Evolutionary conservation across 2,329 filamentous ascomycete species (phyloP), one percentile per base, ranked within the genome.

Genomic region (Trichoderma koningiopsis): DNA sequence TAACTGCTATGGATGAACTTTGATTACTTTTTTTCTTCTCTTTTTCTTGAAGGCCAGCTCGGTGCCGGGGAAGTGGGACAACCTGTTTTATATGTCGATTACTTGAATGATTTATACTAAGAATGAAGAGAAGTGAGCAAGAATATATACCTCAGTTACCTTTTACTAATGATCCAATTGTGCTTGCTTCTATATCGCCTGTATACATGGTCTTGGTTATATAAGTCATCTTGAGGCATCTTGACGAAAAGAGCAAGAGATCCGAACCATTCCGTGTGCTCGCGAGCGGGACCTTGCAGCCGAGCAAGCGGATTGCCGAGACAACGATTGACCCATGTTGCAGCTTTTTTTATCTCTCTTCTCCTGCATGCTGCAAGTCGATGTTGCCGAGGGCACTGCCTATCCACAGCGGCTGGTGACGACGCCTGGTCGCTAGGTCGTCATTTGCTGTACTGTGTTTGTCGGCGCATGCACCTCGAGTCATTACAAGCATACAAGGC

Each of bases 81-180:
- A 40, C 55, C 22, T 49, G 63, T 27, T 66, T 56, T 66, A 57
- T 57, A 65, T 59, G 55, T 52, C 52, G 55, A 66, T 58, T 59
- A 58, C 55, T 35, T 52, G 63, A 58, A 66, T 66, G 63, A 66
- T 66, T 63, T 59, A 49, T 66, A 58, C 29, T 59, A 24, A 66
- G 63, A 49, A 66, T 66, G 63, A 66, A 33, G 63, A 66, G 63
- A 66, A 52, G 35, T 66, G 55, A 59, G n/a, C 40, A 33, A 59
- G 33, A 66, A 24, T n/a, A 49, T 58, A 57, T 52, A 57, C 13
- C n/a, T 31, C 37, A 57, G 16, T 33, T 57, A 19, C 19, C 16
- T 6, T 5, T 19, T 11, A 27, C 62, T 57, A 19, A 57, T 43
- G 27, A 19, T 31, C 4, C 13, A 24, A 29, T 31, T n/a, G 31